Percentiles rank a stretch among this genome's conserved stretches.
These are phyloP conservation scores for Dryas octopetala DNA, from an alignment of 306 rosid species.

Conservation along the genomic window DNA sequence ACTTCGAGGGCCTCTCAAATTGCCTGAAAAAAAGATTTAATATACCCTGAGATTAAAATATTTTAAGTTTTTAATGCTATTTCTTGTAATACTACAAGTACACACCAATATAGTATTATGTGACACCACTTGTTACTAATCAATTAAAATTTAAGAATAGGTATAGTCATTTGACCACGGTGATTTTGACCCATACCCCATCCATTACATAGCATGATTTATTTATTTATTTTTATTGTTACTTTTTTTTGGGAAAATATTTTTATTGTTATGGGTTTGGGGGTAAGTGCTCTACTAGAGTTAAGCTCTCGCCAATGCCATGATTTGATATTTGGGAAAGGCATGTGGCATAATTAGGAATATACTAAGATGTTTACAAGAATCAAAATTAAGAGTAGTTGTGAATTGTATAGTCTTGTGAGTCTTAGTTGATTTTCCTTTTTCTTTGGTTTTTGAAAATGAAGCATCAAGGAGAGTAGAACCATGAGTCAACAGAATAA, in stretches of 20 bases:
- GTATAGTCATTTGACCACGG: neutral
- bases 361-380: neutral
- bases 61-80: neutral
- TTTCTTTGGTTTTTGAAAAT: constrained; percentile 5
- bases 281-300: too few relatives aligned
- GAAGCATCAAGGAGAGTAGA: constrained; percentile 12
- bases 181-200: neutral
- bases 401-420: neutral
- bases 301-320: too few relatives aligned
- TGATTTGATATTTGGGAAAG: too few relatives aligned
- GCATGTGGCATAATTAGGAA: neutral
- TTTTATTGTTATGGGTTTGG: too few relatives aligned
- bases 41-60: constrained; percentile 4
- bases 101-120: neutral
- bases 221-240: too few relatives aligned
- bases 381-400: neutral
- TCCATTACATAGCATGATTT: too few relatives aligned
- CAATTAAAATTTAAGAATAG: neutral
- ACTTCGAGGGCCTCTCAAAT: constrained; percentile 6
- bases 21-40: constrained; percentile 15
- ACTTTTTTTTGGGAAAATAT: too few relatives aligned
- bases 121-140: neutral
- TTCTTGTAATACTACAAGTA: constrained; percentile 1
- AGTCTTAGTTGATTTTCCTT: constrained; percentile 7
- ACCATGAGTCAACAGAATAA: constrained; percentile 1